Evolutionary conservation across 257 asterid species (phyloP).

Genomic region (Fraxinus americana): DNA sequence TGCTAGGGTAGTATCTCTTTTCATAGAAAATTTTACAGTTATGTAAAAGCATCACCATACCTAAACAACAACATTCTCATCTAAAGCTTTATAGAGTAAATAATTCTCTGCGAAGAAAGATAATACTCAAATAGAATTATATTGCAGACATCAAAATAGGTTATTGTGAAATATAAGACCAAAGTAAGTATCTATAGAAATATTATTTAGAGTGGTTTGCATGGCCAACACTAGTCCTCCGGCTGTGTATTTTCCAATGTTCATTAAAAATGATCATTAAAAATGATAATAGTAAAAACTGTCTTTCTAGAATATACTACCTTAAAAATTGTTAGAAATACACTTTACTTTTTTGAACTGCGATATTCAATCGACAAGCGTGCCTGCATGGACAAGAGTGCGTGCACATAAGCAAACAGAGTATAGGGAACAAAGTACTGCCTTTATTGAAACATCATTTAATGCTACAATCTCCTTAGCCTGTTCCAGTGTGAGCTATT

Average conservation of each 20-base stretch:
- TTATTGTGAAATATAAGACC: slow-evolving; percentile 13
- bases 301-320: slow-evolving; percentile 1
- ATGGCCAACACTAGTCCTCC: slow-evolving; percentile 4
- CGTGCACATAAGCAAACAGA: not conserved
- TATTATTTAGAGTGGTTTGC: slow-evolving; percentile 6
- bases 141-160: not conserved
- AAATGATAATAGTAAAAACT: not conserved
- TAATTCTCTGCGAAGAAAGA: not conserved
- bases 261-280: slow-evolving; percentile 12
- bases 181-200: slow-evolving; percentile 21
- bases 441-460: slow-evolving; percentile 69
- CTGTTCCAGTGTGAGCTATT: slow-evolving; percentile 79
- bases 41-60: slow-evolving; percentile 17
- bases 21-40: slow-evolving; percentile 8
- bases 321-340: not conserved
- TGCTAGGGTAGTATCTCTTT: slow-evolving; percentile 3
- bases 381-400: not conserved
- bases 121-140: not conserved
- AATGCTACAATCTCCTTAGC: slow-evolving; percentile 66
- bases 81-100: slow-evolving; percentile 20
- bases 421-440: slow-evolving; percentile 23
- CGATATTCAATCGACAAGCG: not conserved
- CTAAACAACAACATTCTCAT: slow-evolving; percentile 6
- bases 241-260: slow-evolving; percentile 15
- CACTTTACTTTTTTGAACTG: not conserved